phyloP scores from a whole-genome alignment of 176 grass and related monocot genomes.

The Triticum aestivum region IWGSC_CS_RefSeq_v2.1 NC_057812.1:130654078-130654577 shows the following conservation, averaged over 20 bases:
- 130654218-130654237: no score
- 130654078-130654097: neutral
- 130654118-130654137: neutral
- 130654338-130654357: neutral
- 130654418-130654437: no score
- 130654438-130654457: neutral
- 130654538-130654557: slow-evolving; percentile 65
- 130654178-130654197: neutral
- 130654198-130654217: no score
- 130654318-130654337: neutral
- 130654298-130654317: neutral
- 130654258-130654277: no score
- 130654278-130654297: neutral
- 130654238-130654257: no score
- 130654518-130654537: slow-evolving; percentile 21
- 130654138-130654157: neutral
- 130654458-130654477: slow-evolving; percentile 8
- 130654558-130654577: slow-evolving; percentile 67
- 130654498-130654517: neutral
- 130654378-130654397: no score
- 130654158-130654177: neutral
- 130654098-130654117: neutral
- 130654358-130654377: neutral
- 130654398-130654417: no score
- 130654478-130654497: neutral